Evolutionary conservation across 495 filamentous ascomycete species (phyloP).

Genomic region (Thermochaetoides thermophila): DNA sequence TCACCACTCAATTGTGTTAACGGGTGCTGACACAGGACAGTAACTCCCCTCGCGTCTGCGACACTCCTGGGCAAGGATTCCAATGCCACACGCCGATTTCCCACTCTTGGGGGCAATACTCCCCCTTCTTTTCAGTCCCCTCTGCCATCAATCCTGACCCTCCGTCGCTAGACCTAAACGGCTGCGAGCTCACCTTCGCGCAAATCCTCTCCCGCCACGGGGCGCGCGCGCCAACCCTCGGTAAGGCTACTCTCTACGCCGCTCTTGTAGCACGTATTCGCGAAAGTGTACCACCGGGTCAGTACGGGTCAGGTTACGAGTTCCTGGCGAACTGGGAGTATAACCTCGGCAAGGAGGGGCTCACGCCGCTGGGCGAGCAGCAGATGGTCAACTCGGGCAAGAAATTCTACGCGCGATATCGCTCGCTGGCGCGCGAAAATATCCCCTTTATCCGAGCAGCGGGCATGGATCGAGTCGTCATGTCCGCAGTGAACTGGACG

Average conservation of each 20-base stretch:
- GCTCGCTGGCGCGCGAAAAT: conserved; percentile 31
- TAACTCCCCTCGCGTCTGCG: conserved; percentile 37
- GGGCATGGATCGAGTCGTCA: conserved; percentile 55
- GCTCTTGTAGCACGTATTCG: conserved; percentile 43
- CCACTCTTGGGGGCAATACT: conserved; percentile 76
- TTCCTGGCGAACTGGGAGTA: conserved; percentile 61
- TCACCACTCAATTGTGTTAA: no score
- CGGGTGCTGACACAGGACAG: no score
- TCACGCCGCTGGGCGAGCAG: conserved; percentile 56
- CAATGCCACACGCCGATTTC: conserved; percentile 37
- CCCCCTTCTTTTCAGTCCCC: conserved; percentile 61
- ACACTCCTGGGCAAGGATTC: conserved; percentile 46
- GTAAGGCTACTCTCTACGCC: conserved; percentile 44
- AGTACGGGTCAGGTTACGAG: conserved; percentile 44
- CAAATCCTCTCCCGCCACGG: conserved; percentile 73
- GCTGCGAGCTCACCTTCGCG: conserved; percentile 60
- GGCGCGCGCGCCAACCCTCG: conserved; percentile 58
- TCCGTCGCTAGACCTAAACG: no score
- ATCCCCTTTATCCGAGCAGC: conserved; percentile 60
- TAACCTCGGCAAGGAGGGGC: conserved; percentile 55
- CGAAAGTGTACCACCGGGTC: no score
- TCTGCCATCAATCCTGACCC: conserved; percentile 42
- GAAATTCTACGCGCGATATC: conserved; percentile 60
- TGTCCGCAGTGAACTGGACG: conserved; percentile 57
- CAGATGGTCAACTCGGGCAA: conserved; percentile 61